These are phyloP conservation scores for Ceriops decandra DNA, from an alignment of 345 rosid genomes.

Conservation along the genomic window DNA sequence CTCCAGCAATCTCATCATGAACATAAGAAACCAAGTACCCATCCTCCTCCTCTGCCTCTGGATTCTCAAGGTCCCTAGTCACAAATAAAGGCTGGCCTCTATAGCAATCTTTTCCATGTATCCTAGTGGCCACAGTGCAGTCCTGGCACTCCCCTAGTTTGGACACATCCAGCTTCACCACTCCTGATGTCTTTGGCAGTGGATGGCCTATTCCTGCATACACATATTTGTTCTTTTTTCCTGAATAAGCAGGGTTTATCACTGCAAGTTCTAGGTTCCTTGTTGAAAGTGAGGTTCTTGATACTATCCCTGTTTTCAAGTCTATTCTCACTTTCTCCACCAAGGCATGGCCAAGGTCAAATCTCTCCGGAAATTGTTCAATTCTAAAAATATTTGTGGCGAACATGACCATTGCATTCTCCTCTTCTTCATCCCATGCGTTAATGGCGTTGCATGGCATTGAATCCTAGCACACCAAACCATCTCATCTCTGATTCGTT, in stretches of 20 bases:
- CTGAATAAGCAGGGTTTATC: constrained; percentile 34
- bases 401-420: constrained; percentile 38
- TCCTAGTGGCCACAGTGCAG: constrained; percentile 39
- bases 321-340: constrained; percentile 47
- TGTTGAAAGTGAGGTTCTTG: constrained; percentile 42
- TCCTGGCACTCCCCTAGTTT: constrained; percentile 26
- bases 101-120: constrained; percentile 40
- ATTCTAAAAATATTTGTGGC: constrained; percentile 51
- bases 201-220: constrained; percentile 53
- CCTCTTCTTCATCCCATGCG: constrained; percentile 57
- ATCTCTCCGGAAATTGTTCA: constrained; percentile 49
- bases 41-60: constrained; percentile 46
- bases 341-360: constrained; percentile 47
- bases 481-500: constrained; percentile 45
- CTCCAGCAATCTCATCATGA: constrained; percentile 48
- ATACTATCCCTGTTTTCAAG: constrained; percentile 38
- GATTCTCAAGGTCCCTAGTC: constrained; percentile 37
- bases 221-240: constrained; percentile 37
- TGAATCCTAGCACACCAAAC: constrained; percentile 60
- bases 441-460: constrained; percentile 48
- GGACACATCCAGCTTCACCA: constrained; percentile 46
- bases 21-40: constrained; percentile 44
- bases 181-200: constrained; percentile 46
- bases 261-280: constrained; percentile 55
- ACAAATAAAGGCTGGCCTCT: constrained; percentile 62